Base-by-base conservation (phyloP, 495 filamentous ascomycete species). In the Chaetomium fimeti region DNA sequence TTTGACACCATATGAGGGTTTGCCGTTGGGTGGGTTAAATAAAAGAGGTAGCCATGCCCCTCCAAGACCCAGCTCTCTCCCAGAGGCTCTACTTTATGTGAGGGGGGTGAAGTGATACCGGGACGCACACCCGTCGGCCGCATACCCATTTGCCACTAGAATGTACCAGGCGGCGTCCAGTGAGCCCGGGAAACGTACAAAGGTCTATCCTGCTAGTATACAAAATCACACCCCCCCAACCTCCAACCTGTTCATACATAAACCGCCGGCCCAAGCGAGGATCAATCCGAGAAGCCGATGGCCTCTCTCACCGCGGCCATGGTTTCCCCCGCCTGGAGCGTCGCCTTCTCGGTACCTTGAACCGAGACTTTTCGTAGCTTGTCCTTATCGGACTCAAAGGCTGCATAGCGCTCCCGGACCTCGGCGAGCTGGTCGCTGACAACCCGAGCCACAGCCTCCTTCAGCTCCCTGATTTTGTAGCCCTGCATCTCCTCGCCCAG, bases 401-500 rank as follows among this genome's bases (percentile, higher is more conserved):
- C 73, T 20, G 75, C 47, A 70, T 88, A 96, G 59, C 77, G 77
- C 24, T 87, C 87, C 47, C 91, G 79, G 43, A 96, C 82, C 6
- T 71, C 76, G 29, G 67, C 68, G 27, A 97, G 72, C 57, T 84
- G 79, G 11, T 72, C 65, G 11, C 77, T 75, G 11, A 98, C 79
- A 13, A 77, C 77, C 3, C 79, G 74, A 0, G 83, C 77, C 2
- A 92, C 85, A 54, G 72, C 73, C 29, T 79, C 79, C 74, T 98
- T 98, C 52, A 98, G 79, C 16, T 91, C 76, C 38, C 78, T 78
- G 48, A 92, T 78, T 43, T 72, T 82, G 18, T 84, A 68, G 16
- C 75, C 75, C n/a, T 75, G 63, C 57, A 83, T 82, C 43, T 82
- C 78, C 28, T 66, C 62, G 1, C 83, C 90, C n/a, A 96, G 70